Conservation (phyloP, 2,329 filamentous ascomycete species). For the Aspergillus niger region DNA sequence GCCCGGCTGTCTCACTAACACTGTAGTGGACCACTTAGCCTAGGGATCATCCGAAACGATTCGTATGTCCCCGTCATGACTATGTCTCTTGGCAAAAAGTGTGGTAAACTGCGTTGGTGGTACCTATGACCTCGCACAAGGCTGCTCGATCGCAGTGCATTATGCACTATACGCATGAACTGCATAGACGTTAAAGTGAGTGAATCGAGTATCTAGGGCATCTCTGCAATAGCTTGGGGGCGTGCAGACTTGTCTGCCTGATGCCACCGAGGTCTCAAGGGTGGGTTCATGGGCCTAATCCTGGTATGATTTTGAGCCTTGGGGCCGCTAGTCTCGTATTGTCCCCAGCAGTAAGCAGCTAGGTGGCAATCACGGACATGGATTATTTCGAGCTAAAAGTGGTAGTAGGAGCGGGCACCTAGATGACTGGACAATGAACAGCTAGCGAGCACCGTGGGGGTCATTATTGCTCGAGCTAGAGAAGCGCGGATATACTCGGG, state of each 20-base stretch:
- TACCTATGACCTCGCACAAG: too few relatives aligned
- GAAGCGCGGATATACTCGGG: neutral
- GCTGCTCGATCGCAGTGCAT: neutral
- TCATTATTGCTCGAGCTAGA: neutral
- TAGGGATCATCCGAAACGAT: neutral
- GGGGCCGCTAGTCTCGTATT: neutral
- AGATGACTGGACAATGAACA: neutral
- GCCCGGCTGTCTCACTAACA: neutral
- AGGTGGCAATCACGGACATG: neutral
- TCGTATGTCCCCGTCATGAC: neutral
- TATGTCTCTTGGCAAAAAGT: neutral
- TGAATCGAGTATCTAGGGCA: neutral
- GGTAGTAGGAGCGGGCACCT: neutral
- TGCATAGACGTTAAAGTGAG: neutral
- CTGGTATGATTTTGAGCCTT: neutral
- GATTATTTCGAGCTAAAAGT: neutral
- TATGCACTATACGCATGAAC: neutral
- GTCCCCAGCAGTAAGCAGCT: neutral
- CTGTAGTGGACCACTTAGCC: slow-evolving; percentile 1
- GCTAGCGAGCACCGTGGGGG: neutral
- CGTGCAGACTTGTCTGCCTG: neutral
- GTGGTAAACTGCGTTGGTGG: neutral
- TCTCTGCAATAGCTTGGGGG: neutral
- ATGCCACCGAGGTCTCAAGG: neutral
- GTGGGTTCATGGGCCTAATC: neutral